These are phyloP conservation scores for Protomyces pachydermus DNA, from an alignment of 1,139 yeast species.

Conservation along the genomic window DNA sequence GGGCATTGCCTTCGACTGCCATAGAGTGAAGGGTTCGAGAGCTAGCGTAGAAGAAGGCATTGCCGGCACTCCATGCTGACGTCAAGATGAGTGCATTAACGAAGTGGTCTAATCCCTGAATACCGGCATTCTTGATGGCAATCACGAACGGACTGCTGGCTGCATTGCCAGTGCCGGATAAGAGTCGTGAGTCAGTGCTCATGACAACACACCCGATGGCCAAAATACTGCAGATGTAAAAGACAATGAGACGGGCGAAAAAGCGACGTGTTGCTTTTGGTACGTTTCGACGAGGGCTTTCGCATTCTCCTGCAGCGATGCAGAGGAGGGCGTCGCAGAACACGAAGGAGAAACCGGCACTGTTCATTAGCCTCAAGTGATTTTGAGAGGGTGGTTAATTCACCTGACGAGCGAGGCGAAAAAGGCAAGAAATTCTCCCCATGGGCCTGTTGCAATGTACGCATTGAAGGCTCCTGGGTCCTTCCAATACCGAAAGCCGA, in stretches of 20 bases:
- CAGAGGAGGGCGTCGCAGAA: neutral
- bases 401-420: neutral
- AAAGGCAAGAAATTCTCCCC: neutral
- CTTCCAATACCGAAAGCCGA: constrained; percentile 51
- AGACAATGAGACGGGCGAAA: constrained; percentile 62
- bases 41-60: constrained; percentile 63
- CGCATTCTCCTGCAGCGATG: constrained; percentile 77
- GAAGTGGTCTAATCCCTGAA: constrained; percentile 62
- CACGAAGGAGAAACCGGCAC: neutral
- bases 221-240: constrained; percentile 57
- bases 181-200: constrained; percentile 54
- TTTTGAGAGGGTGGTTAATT: neutral
- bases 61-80: constrained; percentile 65
- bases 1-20: constrained; percentile 59
- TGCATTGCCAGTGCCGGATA: constrained; percentile 40
- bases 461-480: constrained; percentile 57
- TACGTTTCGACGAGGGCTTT: constrained; percentile 62
- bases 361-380: neutral
- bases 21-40: constrained; percentile 58
- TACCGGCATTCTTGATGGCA: constrained; percentile 64
- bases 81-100: constrained; percentile 69
- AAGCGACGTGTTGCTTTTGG: constrained; percentile 69
- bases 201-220: constrained; percentile 74
- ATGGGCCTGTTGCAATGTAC: neutral
- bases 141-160: constrained; percentile 70